phyloP scores from a whole-genome alignment of 2,329 filamentous ascomycete species.

The Pleoardoris graminearum region DNA sequence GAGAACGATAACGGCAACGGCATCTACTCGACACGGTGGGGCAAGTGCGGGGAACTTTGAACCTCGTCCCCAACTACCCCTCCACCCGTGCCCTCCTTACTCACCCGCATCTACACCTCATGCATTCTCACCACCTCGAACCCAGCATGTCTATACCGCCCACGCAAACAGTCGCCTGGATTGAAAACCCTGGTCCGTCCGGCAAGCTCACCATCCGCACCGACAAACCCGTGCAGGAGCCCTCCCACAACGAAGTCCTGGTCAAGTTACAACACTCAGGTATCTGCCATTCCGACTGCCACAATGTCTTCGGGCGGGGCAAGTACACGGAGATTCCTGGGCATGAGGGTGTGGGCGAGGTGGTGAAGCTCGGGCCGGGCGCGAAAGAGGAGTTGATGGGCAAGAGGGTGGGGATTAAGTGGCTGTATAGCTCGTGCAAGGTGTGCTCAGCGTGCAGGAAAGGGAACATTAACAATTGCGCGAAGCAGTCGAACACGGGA shows the following conservation, averaged over 20 bases:
- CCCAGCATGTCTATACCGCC: conserved; percentile 24
- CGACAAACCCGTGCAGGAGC: conserved; percentile 44
- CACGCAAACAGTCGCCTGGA: conserved; percentile 43
- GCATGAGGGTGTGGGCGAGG: conserved; percentile 52
- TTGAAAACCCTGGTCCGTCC: conserved; percentile 40
- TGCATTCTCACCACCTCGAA: not conserved
- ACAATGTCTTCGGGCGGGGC: conserved; percentile 49
- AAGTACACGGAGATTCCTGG: conserved; percentile 53
- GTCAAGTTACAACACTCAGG: conserved; percentile 54
- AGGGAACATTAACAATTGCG: conserved; percentile 49
- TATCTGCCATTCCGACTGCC: conserved; percentile 54
- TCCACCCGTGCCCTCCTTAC: not conserved
- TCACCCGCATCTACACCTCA: not conserved
- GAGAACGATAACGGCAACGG: no score
- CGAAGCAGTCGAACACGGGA: conserved; percentile 49
- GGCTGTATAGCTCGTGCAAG: conserved; percentile 51
- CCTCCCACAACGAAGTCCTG: conserved; percentile 48
- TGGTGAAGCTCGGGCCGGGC: conserved; percentile 42
- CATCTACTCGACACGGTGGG: no score
- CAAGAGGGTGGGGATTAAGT: conserved; percentile 50
- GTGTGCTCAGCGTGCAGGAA: conserved; percentile 42
- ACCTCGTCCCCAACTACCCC: not conserved
- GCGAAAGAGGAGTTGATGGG: conserved; percentile 35
- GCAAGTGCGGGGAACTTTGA: conserved; percentile 8
- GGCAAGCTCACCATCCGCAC: conserved; percentile 44